Evolutionary conservation across 768 basidiomycete species (phyloP), one percentile per base, ranked within the genome.

Genomic region (Tephrocybe rancida): DNA sequence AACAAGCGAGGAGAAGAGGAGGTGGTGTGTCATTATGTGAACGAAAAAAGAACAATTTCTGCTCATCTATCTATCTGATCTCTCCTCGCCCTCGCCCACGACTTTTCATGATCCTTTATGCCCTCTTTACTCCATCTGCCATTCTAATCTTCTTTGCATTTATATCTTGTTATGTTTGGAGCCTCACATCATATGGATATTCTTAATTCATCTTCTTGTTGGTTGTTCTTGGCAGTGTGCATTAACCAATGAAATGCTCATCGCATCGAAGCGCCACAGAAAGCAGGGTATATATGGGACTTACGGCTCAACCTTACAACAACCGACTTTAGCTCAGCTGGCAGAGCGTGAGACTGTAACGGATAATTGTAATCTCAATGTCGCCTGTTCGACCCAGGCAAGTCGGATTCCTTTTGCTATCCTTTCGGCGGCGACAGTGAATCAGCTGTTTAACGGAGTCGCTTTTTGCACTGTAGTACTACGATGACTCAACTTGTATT

Each of bases 1-100:
- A 30, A 52, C 43, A 14, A 64, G 67, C 42, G 66, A 70, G 46
- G 67, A 67, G 61, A 72, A 68, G 57, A 62, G 62, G n/a, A 68
- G 61, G 50, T 73, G 72, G 73, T 76, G 74, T 61, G 62, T 72
- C 44, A 63, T 76, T 44, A 76, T 76, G 74, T 76, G 60, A 69
- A 48, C 9, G n/a, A 43, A 8, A 13, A 21, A 51, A 30, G 25
- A 32, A 47, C 24, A 46, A 25, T 37, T 26, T 18, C 14, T 18
- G n/a, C 18, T 18, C 32, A 2, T 29, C 37, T 22, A 29, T 10
- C 32, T 38, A 48, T 10, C 26, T 21, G 5, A 39, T 21, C 19
- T 37, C 37, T 46, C 35, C 58, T 50, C 39, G n/a, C n/a, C n/a
- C n/a, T n/a, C 21, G 13, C 13, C 21, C 39, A 57, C 48, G 56